These are phyloP conservation scores for Cercophora samala DNA, from an alignment of 495 filamentous ascomycete genomes.

Conservation along the genomic window DNA sequence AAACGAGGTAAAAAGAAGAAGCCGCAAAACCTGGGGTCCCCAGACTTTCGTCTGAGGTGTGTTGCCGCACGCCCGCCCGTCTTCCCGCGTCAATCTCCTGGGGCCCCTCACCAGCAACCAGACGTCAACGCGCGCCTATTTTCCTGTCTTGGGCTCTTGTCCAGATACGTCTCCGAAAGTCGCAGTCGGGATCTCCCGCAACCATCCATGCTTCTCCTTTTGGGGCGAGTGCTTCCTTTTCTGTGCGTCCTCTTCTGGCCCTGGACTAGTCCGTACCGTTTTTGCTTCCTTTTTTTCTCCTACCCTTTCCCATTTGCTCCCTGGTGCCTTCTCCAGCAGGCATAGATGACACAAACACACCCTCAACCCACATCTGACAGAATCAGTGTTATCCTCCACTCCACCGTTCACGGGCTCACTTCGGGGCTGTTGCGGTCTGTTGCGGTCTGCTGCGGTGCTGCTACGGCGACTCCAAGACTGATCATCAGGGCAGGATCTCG, in stretches of 20 bases:
- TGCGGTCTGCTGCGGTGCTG: neutral
- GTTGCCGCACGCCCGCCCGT: neutral
- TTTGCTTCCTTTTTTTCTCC: neutral
- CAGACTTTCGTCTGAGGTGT: neutral
- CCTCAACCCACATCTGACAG: neutral
- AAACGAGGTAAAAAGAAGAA: neutral
- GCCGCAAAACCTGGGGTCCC: slow-evolving; percentile 3
- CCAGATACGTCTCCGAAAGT: neutral
- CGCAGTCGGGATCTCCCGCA: slow-evolving; percentile 1
- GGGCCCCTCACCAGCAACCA: neutral
- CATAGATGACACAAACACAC: neutral
- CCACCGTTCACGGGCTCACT: neutral
- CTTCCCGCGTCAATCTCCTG: slow-evolving; percentile 1
- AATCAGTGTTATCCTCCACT: neutral
- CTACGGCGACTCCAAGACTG: neutral
- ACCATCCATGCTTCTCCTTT: neutral
- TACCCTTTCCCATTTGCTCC: neutral
- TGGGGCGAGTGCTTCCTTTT: neutral
- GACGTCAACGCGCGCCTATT: neutral
- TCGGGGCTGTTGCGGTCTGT: neutral
- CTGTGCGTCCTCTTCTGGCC: neutral
- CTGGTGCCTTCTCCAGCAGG: no score
- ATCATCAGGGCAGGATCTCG: slow-evolving; percentile 2
- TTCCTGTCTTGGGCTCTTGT: neutral
- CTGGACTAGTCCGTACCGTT: neutral